phyloP scores from a whole-genome alignment of 139 green algal genomes.

The Chlamydomonas incerta region DNA sequence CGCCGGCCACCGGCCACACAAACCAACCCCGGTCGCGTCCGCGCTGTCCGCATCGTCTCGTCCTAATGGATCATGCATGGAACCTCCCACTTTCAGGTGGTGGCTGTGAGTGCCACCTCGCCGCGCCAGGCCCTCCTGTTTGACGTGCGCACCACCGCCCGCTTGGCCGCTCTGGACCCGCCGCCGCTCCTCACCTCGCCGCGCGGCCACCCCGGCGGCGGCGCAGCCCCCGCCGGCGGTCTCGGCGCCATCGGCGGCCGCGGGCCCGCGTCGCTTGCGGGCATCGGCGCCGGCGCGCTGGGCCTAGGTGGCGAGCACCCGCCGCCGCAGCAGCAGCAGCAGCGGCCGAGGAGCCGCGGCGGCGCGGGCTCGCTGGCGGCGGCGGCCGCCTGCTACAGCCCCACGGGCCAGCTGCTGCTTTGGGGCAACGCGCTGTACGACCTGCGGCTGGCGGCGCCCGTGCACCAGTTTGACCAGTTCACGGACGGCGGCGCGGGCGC shows the following conservation, averaged over 20 bases:
- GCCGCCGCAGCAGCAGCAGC: not conserved
- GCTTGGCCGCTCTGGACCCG: not conserved
- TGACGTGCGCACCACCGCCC: conserved; percentile 19
- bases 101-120: conserved; percentile 19
- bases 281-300: not conserved
- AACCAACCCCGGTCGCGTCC: no score
- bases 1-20: no score
- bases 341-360: not conserved
- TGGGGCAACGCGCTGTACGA: conserved; percentile 83
- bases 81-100: no score
- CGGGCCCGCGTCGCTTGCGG: not conserved
- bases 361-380: not conserved
- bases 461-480: conserved; percentile 82
- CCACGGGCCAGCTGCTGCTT: conserved; percentile 69
- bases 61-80: no score
- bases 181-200: not conserved
- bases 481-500: conserved; percentile 57
- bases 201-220: no score
- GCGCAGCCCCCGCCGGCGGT: not conserved
- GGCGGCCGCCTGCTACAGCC: conserved; percentile 20
- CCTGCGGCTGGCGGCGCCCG: conserved; percentile 43
- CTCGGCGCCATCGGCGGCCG: not conserved
- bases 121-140: conserved; percentile 45
- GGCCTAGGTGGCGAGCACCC: not conserved
- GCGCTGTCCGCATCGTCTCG: not conserved